Base-by-base conservation (phyloP, 768 basidiomycete genomes). In the Pleurotus djamor region DNA sequence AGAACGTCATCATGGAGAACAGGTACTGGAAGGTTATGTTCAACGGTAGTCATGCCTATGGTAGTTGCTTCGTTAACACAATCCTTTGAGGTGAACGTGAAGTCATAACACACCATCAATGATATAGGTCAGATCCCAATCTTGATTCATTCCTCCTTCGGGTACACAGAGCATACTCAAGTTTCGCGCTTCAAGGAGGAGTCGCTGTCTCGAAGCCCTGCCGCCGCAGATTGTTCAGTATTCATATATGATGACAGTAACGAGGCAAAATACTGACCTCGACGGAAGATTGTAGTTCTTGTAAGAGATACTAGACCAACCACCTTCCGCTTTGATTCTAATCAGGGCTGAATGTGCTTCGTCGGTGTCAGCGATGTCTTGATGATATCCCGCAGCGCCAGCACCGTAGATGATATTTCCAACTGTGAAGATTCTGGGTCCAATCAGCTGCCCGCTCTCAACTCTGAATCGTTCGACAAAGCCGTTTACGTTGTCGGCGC, bases 91-190 rank as follows among this genome's bases (percentile, higher is more conserved):
- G 17, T n/a, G 32, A 9, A 35, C 37, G 38, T 38, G 17, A n/a
- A n/a, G n/a, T n/a, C n/a, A n/a, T n/a, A n/a, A 61, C 74, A 60
- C 60, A 85, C 89, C 89, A 65, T 91, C 89, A n/a, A 89, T 72
- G 58, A 91, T 89, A 63, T 90, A 91, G 0, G 89, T 89, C 63
- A 84, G 69, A 64, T 91, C 88, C 89, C 89, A 91, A 64, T 91
- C 89, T 33, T 78, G 84, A 66, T 88, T 89, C 88, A 89, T 89
- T 7, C 89, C 89, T 41, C 88, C 89, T 70, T 91, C 89, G 0
- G 89, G 88, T 4, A 90, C 83, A 60, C 87, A 88, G 10, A 87
- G 75, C 88, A 91, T 87, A 37, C 79, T 79, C 45, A 89, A 66
- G 60, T 87, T 80, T 36, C 78, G 76, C 9, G 87, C 87, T 38